Percentiles rank a stretch among this genome's conserved stretches.
Evolutionary conservation across 2,329 filamentous ascomycete species (phyloP).

Genomic region (Cladophialophora immunda): DNA sequence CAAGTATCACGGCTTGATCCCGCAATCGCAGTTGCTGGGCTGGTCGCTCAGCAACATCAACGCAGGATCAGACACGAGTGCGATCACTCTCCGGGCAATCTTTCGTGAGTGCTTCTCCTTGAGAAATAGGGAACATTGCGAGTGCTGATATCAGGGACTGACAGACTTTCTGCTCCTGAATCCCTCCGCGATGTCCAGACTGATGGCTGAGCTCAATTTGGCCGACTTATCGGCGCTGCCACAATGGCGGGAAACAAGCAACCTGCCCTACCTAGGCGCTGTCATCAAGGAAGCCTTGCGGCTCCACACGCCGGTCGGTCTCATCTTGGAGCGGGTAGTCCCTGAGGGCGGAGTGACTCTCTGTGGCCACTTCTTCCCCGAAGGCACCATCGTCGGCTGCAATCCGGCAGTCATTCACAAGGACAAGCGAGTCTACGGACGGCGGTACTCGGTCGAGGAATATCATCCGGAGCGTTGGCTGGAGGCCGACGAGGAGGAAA

Average conservation of each 20-base stretch:
- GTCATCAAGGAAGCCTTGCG: conserved; percentile 31
- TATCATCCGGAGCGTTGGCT: conserved; percentile 44
- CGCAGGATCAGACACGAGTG: conserved; percentile 51
- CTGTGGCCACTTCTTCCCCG: conserved; percentile 72
- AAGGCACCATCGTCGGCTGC: conserved; percentile 76
- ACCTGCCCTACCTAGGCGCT: conserved; percentile 29
- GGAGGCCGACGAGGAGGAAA: conserved; percentile 14
- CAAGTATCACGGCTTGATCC: conserved; percentile 30
- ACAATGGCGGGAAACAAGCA: conserved; percentile 21
- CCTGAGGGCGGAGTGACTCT: conserved; percentile 68
- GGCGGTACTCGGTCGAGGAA: conserved; percentile 34
- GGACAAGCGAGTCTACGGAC: conserved; percentile 52
- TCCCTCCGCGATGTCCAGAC: conserved; percentile 39
- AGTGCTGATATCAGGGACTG: neutral
- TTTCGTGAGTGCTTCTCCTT: conserved; percentile 43
- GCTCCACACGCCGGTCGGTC: conserved; percentile 74
- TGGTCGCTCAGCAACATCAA: conserved; percentile 44
- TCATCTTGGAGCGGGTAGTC: conserved; percentile 76
- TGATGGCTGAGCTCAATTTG: conserved; percentile 41
- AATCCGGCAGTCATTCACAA: conserved; percentile 78
- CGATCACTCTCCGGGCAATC: conserved; percentile 45
- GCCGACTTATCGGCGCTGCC: conserved; percentile 43
- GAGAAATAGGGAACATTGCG: neutral
- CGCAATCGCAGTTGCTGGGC: conserved; percentile 40
- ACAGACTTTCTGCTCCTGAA: conserved; percentile 19